Evolutionary conservation across 2,329 filamentous ascomycete genomes (phyloP), one percentile per base, ranked within the genome.

Genomic region (Fusarium albosuccineum): DNA sequence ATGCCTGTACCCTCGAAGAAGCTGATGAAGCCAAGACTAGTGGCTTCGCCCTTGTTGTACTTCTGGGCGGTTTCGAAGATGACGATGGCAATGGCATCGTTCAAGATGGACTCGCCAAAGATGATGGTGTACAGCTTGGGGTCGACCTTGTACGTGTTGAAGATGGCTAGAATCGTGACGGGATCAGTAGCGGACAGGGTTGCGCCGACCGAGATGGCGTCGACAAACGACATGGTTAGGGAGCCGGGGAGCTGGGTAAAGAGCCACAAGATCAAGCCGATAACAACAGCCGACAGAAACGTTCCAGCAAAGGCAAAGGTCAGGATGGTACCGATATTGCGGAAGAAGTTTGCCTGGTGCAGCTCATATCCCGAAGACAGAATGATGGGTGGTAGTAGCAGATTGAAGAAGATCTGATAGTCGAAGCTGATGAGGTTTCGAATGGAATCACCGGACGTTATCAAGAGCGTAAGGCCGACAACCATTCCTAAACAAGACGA

Each of bases 381-480:
- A 77, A 99, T 99, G 77, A 99, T 99, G 58, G 96, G 96, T 37
- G 96, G 96, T n/a, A 99, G 91, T 11, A 99, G 88, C 45, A 99
- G 88, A 80, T 99, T 99, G 86, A 99, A 99, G 85, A 99, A 99
- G 84, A 98, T 97, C 77, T 98, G 94, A 78, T 97, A 97, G 82
- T 98, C 92, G 84, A 99, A 99, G 80, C 91, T 97, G 75, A 99
- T 94, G 68, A 93, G 90, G 76, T 92, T 92, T 78, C 94, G 91
- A 73, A 99, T 94, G 66, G 91, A 93, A 66, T 93, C 91, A 69
- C 91, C 91, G 53, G 91, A 90, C 42, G 89, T 92, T 66, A 97
- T 83, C 75, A 96, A 89, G 60, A 99, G 89, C 62, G 97, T 87
- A 73, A 99, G 84, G 6, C 96, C 96, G 63, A 99, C 93, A 60